Evolutionary conservation across 1,139 yeast species (phyloP), one percentile per base, ranked within the genome.

Genomic region (Candida sp.): DNA sequence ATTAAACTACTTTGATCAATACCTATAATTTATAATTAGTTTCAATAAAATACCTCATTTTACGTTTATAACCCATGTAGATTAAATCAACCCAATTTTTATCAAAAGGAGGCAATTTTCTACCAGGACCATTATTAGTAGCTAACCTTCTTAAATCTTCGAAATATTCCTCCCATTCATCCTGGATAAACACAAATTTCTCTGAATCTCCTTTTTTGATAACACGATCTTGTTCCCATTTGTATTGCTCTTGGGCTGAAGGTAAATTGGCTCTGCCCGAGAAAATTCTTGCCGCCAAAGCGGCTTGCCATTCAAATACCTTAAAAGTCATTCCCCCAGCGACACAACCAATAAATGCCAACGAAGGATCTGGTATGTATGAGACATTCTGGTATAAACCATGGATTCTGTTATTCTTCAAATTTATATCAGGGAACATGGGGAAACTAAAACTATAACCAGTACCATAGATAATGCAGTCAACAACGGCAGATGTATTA

Each of bases 371-470:
- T 11, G 61, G 56, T 6, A 58, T 54, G 35, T 57, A 55, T 45
- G 72, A 69, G 1, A 75, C 67, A 50, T 71, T 74, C 44, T 66
- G 71, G 47, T 58, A 72, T 21, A 68, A 47, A 3, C 54, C 56
- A 3, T 61, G 62, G 9, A 65, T 55, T 8, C 67, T 49, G 38
- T 58, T 57, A 2, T 55, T 54, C 3, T 57, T 49, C 15, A 52
- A 38, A 38, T 60, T 60, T 4, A 53, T 43, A 8, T 49, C 42
- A 45, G 62, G 60, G 39, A 74, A 55, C 43, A 70, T 73, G 3
- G 79, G 78, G 47, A 61, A 73, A 40, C 73, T 66, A 47, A 60
- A 71, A 36, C 65, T 60, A 54, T 66, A 74, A 0, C 79, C 79
- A 0, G 79, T 74, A 3, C 74, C 78, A 48, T 69, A 73, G 3